Evolutionary conservation across 139 green algal genomes (phyloP), one percentile per base, ranked within the genome.

Genomic region (Haematococcus lacustris): DNA sequence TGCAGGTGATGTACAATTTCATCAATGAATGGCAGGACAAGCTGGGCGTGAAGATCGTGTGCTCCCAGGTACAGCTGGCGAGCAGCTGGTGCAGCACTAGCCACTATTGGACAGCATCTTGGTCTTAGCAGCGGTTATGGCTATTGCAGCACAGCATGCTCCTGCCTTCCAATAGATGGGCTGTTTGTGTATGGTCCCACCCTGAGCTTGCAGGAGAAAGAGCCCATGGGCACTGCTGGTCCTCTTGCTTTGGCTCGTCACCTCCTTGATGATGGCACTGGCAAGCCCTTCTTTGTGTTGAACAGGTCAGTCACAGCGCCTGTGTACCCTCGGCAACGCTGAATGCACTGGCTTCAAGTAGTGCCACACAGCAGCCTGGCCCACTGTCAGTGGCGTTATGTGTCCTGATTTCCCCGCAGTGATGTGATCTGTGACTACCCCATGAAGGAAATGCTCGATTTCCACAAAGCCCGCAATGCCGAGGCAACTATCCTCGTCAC

Each of bases 351-450:
- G n/a, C n/a, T n/a, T n/a, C n/a, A n/a, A n/a, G n/a, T n/a, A n/a
- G n/a, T n/a, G n/a, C n/a, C n/a, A n/a, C n/a, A n/a, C n/a, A n/a
- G n/a, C n/a, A n/a, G n/a, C n/a, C n/a, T n/a, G n/a, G n/a, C n/a
- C n/a, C n/a, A n/a, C n/a, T n/a, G n/a, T n/a, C n/a, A n/a, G n/a
- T n/a, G n/a, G n/a, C n/a, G n/a, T n/a, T n/a, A n/a, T n/a, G n/a
- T n/a, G n/a, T n/a, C n/a, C n/a, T n/a, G 38, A 23, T 35, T 38
- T 50, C n/a, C 9, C 28, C 60, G 69, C 86, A 96, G 89, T 57
- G 94, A 98, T 50, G 94, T 98, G 40, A 97, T 95, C 68, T 98
- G 94, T 73, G 87, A 97, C 61, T 98, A 97, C 76, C 94, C 94
- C 0, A 83, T 98, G 50, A 87, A 82, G 65, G 87, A 97, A 30